A percentile compares a stretch with the other conserved stretches of the same genome.
Conservation (phyloP, 352 stramenopile genomes). For the Pythium monospermum region DNA sequence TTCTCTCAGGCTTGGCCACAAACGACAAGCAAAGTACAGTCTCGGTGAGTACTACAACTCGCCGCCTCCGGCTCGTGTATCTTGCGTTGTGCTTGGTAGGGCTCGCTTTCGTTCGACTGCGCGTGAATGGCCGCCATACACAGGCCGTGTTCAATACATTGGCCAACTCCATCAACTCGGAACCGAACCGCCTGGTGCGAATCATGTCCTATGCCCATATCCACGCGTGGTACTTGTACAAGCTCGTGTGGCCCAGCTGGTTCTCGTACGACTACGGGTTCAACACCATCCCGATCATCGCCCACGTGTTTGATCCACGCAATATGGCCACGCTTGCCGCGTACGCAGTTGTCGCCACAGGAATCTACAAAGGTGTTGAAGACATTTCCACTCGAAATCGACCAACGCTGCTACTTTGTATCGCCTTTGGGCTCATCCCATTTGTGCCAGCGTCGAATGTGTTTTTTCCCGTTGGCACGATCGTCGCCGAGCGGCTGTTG, state of each 20-base stretch:
- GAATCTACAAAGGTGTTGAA: conserved; percentile 22
- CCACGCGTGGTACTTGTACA: conserved; percentile 86
- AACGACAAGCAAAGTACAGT: background rate
- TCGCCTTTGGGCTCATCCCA: conserved; percentile 72
- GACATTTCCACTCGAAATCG: too few relatives aligned
- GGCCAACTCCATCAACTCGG: conserved; percentile 81
- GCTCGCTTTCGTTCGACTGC: conserved; percentile 31
- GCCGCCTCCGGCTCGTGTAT: background rate
- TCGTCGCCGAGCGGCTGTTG: conserved; percentile 88
- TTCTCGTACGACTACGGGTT: conserved; percentile 92
- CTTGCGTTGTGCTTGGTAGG: conserved; percentile 16
- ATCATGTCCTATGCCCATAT: conserved; percentile 81
- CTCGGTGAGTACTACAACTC: background rate
- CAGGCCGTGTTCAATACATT: conserved; percentile 81
- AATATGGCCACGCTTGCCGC: conserved; percentile 58
- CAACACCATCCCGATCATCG: conserved; percentile 74
- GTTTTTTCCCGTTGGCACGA: conserved; percentile 87
- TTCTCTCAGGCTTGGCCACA: conserved; percentile 20
- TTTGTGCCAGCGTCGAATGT: conserved; percentile 91
- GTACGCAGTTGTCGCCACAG: conserved; percentile 43
- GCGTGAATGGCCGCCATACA: conserved; percentile 57
- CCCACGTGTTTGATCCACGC: conserved; percentile 36
- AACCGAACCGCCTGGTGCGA: conserved; percentile 27
- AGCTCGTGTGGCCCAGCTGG: conserved; percentile 82
- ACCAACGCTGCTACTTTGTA: conserved; percentile 41